Base-by-base conservation (phyloP, 495 filamentous ascomycete genomes). In the Penicillium riverlandense region DNA sequence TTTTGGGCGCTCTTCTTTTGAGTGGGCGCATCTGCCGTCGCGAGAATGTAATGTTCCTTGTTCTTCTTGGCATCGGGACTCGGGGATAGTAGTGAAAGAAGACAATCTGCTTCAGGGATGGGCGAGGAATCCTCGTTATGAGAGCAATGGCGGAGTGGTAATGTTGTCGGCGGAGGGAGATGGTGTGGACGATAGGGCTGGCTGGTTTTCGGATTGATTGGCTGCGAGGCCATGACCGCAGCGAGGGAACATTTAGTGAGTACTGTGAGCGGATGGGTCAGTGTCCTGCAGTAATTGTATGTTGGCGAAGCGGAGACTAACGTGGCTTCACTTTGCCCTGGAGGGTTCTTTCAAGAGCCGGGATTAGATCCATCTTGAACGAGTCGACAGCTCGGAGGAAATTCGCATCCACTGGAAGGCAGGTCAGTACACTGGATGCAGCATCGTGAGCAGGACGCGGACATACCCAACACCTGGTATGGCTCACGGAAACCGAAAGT, bases 1-100 rank as follows among this genome's bases (percentile, higher is more conserved):
- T 43, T 52, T 13, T 53, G 48, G 31, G 53, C 55, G 27, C 40
- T 44, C 30, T 62, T 54, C 39, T 65, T 55, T 4, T 52, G 34
- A 2, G 54, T 40, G 4, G 55, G 52, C 2, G 69, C 62, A 30
- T 72, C 70, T 7, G 70, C 86, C 15, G 78, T 86, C 7, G 90
- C 90, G 15, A 96, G 83, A 14, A 90, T 83, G 63, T 96, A 97
- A 39, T 90, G 76, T 58, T 96, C 82, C 58, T 90, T 95, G 59
- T 99, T 99, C 53, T 78, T 62, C 48, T 70, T 71, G 1, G 41
- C 46, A 2, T 69, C 67, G 12, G 66, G 59, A 51, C 84, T 85
- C 0, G 87, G 84, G 52, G 88, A 88, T 1, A 96, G 80, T 4
- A 92, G 81, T 0, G 77, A 82, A 37, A 78, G 69, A 16, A 96